A percentile compares a stretch with the other conserved stretches of the same genome.
These are phyloP conservation scores for Anethum foeniculum DNA, from an alignment of 140 eudicot species.

Conservation along the genomic window DNA sequence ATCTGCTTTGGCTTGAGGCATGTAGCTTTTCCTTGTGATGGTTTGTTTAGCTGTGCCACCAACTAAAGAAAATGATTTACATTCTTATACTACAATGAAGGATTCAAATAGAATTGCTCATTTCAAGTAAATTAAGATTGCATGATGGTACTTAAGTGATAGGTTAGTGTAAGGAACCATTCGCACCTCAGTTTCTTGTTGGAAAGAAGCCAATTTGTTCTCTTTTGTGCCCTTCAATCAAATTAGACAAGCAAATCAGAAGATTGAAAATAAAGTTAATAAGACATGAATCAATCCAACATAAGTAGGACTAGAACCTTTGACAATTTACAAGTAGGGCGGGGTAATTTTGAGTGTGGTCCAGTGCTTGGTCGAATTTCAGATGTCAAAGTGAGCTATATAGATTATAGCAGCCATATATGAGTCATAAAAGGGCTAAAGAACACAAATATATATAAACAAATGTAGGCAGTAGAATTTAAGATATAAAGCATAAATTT, in stretches of 20 bases:
- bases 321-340: constrained; percentile 24
- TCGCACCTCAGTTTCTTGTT: constrained; percentile 52
- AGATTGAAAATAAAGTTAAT: neutral
- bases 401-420: neutral
- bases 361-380: constrained; percentile 38
- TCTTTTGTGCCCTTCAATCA: constrained; percentile 72
- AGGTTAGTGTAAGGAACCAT: neutral
- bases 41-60: constrained; percentile 24
- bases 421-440: neutral
- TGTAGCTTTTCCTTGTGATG: constrained; percentile 17
- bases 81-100: neutral
- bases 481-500: neutral
- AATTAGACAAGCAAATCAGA: constrained; percentile 19
- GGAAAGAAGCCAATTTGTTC: constrained; percentile 53
- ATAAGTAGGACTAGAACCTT: constrained; percentile 40
- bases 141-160: neutral
- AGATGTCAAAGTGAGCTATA: constrained; percentile 62
- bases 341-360: constrained; percentile 27
- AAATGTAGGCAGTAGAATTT: neutral
- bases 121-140: neutral
- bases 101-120: neutral
- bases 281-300: neutral
- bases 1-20: constrained; percentile 25
- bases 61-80: neutral
- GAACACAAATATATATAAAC: neutral